A percentile compares a stretch with the other conserved stretches of the same genome.
Evolutionary conservation across 1,284 basidiomycete genomes (phyloP).

Genomic region (Malassezia arunalokei): DNA sequence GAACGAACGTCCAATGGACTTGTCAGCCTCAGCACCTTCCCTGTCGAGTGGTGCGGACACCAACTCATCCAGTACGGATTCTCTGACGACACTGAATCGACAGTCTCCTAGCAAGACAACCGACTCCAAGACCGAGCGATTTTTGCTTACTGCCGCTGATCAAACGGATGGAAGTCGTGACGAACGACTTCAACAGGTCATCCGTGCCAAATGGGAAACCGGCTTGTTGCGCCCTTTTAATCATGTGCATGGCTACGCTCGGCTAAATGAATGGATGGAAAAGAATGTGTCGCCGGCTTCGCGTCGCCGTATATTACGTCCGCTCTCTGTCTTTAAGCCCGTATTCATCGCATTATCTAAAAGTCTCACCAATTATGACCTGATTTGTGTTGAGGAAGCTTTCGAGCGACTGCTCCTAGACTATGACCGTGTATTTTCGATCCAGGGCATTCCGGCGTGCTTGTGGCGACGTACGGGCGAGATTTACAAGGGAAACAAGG

Average conservation of each 20-base stretch:
- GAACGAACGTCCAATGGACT: not conserved
- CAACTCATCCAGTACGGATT: not conserved
- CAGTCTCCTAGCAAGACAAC: conserved; percentile 20
- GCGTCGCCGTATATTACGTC: conserved; percentile 76
- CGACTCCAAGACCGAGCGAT: conserved; percentile 55
- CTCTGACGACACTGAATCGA: conserved; percentile 2
- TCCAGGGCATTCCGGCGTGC: conserved; percentile 77
- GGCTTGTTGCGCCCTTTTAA: conserved; percentile 89
- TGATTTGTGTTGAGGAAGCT: conserved; percentile 74
- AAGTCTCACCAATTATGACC: conserved; percentile 78
- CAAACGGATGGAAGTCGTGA: conserved; percentile 82
- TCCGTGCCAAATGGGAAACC: conserved; percentile 91
- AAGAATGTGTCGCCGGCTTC: conserved; percentile 55
- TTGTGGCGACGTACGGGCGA: conserved; percentile 93
- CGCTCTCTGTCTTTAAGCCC: conserved; percentile 75
- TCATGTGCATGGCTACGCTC: conserved; percentile 56
- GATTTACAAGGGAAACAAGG: conserved; percentile 93
- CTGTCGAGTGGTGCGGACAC: not conserved
- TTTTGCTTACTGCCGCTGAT: conserved; percentile 86
- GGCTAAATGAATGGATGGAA: conserved; percentile 67
- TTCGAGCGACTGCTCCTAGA: conserved; percentile 89
- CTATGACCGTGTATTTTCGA: conserved; percentile 76
- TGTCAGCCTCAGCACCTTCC: conserved; percentile 5
- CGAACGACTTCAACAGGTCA: conserved; percentile 78
- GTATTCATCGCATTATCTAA: conserved; percentile 69